phyloP scores from a whole-genome alignment of 2,329 filamentous ascomycete species.

The Fusarium temperatum region DNA sequence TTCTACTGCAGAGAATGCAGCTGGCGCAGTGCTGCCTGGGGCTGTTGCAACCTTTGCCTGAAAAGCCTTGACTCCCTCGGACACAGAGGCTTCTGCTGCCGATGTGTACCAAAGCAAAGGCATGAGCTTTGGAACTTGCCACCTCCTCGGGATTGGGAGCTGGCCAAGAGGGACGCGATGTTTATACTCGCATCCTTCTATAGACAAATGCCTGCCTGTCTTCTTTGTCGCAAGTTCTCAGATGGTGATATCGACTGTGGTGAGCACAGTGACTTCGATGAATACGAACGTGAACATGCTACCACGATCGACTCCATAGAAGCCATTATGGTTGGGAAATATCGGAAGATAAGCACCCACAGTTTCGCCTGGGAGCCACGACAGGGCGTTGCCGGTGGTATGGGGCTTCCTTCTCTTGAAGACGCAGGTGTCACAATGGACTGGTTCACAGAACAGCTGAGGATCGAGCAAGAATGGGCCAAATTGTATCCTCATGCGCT shows the following conservation, averaged over 20 bases:
- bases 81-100: background rate
- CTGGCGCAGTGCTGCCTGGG: background rate
- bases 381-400: background rate
- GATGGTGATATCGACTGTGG: background rate
- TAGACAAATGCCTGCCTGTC: background rate
- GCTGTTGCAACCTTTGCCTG: constrained; percentile 3
- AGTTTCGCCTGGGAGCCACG: background rate
- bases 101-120: background rate
- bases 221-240: background rate
- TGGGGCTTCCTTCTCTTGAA: background rate
- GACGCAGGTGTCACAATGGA: background rate
- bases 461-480: background rate
- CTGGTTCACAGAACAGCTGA: background rate
- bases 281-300: background rate
- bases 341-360: background rate
- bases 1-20: constrained; percentile 3
- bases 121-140: background rate
- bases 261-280: background rate
- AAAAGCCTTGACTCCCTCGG: background rate
- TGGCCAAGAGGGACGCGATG: background rate
- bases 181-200: background rate
- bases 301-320: background rate
- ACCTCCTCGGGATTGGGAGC: background rate
- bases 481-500: background rate
- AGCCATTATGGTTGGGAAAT: background rate